These are phyloP conservation scores for Metarhizium sp. DNA, from an alignment of 2,329 filamentous ascomycete genomes.

Conservation along the genomic window DNA sequence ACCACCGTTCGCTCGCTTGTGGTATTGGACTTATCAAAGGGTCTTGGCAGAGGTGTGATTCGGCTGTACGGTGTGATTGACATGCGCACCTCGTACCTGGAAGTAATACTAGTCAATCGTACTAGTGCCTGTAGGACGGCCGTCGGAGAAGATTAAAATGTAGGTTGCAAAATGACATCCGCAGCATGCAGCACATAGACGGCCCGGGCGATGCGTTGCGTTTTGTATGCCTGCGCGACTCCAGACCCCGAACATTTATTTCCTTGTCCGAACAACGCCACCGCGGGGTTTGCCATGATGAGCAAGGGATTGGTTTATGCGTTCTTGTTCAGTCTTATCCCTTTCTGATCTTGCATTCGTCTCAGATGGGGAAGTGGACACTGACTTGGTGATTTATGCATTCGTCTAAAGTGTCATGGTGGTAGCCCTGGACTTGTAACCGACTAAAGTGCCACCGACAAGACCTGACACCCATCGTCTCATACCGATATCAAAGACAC, in stretches of 20 bases:
- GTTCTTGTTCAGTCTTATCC: not conserved
- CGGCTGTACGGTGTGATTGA: too few species aligned
- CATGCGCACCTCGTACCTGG: too few species aligned
- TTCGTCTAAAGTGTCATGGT: not conserved
- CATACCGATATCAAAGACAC: not conserved
- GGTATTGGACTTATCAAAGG: too few species aligned
- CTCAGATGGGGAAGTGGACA: not conserved
- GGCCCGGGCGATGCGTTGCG: not conserved
- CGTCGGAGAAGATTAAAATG: too few species aligned
- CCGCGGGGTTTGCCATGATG: not conserved
- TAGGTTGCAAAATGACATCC: too few species aligned
- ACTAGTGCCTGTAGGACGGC: too few species aligned
- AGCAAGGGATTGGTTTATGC: not conserved
- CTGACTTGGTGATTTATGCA: not conserved
- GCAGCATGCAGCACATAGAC: too few species aligned
- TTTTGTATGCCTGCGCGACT: conserved; percentile 1
- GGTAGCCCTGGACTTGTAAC: conserved; percentile 1
- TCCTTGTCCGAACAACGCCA: not conserved
- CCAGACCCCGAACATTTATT: not conserved
- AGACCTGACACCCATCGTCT: conserved; percentile 2
- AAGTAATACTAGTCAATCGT: too few species aligned
- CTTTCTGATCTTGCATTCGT: not conserved
- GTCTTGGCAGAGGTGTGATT: too few species aligned
- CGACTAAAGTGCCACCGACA: not conserved
- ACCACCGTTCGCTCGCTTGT: too few species aligned